A percentile compares a stretch with the other conserved stretches of the same genome.
These are phyloP conservation scores for Hirsutella thompsonii DNA, from an alignment of 2,329 filamentous ascomycete species.

Conservation along the genomic window DNA sequence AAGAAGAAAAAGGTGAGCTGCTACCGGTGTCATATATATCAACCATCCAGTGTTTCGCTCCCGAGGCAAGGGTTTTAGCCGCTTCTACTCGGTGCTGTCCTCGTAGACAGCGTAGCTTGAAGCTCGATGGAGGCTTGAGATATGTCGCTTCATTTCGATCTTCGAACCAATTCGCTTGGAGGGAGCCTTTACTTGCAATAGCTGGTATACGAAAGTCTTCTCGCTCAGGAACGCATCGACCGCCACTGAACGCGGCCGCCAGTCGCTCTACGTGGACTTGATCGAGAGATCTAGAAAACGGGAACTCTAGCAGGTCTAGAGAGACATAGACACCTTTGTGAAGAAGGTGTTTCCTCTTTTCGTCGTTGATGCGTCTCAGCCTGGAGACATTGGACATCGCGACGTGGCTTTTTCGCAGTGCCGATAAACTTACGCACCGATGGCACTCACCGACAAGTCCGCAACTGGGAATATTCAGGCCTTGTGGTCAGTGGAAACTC, in stretches of 20 bases:
- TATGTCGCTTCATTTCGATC: neutral
- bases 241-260: neutral
- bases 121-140: neutral
- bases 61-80: neutral
- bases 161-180: neutral
- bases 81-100: neutral
- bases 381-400: too few species aligned
- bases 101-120: neutral
- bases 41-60: neutral
- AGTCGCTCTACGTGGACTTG: neutral
- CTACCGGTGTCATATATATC: too few species aligned
- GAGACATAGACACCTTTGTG: neutral
- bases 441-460: too few species aligned
- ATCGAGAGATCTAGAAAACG: neutral
- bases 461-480: too few species aligned
- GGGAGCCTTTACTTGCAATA: neutral
- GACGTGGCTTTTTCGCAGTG: too few species aligned
- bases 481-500: too few species aligned
- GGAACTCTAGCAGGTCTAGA: neutral
- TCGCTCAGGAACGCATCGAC: neutral
- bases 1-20: too few species aligned
- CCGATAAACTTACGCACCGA: too few species aligned
- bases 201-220: neutral
- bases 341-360: neutral
- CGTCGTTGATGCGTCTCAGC: too few species aligned